Percentiles rank a stretch among this genome's conserved stretches.
These are phyloP conservation scores for Ceratobasidium sp. DNA, from an alignment of 1,284 basidiomycete genomes.

Conservation along the genomic window DNA sequence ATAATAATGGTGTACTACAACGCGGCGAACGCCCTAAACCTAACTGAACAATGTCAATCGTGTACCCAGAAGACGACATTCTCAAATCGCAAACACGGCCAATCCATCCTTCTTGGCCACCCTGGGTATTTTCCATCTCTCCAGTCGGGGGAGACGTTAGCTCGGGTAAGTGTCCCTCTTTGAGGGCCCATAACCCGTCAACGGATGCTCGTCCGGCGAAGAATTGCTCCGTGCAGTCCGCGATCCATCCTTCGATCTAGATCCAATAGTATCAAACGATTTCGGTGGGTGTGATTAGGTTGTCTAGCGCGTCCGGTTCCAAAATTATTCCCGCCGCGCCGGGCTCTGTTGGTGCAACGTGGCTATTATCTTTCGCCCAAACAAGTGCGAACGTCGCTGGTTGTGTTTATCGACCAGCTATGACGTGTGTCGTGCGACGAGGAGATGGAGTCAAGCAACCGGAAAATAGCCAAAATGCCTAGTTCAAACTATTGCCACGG, in stretches of 20 bases:
- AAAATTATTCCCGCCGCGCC: conserved; percentile 6
- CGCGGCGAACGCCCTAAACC: no score
- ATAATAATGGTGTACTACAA: no score
- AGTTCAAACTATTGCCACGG: no score
- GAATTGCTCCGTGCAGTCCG: background rate
- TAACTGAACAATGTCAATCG: no score
- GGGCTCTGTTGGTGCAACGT: conserved; percentile 16
- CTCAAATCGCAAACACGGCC: conserved; percentile 17
- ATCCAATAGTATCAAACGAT: conserved; percentile 2
- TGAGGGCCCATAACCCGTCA: background rate
- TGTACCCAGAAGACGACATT: no score
- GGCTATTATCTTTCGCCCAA: conserved; percentile 28
- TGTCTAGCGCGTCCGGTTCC: conserved; percentile 29
- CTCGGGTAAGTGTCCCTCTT: background rate
- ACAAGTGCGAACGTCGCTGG: conserved; percentile 26
- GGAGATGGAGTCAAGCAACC: conserved; percentile 32
- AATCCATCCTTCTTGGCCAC: background rate
- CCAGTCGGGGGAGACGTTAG: background rate
- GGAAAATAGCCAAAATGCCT: background rate
- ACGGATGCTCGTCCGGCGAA: conserved; percentile 10
- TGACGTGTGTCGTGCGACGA: conserved; percentile 20
- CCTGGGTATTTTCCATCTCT: background rate
- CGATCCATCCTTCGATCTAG: background rate
- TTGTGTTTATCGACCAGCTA: conserved; percentile 9
- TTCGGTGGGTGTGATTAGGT: conserved; percentile 20